Conservation (phyloP, 371 early-diverging fungal species). For the Enterospora canceri region DNA sequence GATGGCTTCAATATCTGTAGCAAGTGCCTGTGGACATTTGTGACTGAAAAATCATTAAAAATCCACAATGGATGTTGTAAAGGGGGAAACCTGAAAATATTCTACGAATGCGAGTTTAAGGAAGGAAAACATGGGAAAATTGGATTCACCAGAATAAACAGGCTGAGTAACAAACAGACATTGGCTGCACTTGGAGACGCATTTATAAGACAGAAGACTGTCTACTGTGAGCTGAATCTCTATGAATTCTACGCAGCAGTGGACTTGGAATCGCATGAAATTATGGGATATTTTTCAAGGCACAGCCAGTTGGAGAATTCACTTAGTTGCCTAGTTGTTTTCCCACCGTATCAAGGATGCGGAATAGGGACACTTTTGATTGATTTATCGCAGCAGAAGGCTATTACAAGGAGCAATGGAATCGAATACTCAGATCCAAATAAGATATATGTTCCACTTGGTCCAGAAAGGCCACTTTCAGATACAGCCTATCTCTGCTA, state of each 20-base stretch:
- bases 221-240: slow-evolving; percentile 48
- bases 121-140: not conserved
- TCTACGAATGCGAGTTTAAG: slow-evolving; percentile 9
- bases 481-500: slow-evolving; percentile 34
- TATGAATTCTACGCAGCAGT: slow-evolving; percentile 49
- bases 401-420: not conserved
- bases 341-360: slow-evolving; percentile 40
- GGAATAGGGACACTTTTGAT: slow-evolving; percentile 51
- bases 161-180: not conserved
- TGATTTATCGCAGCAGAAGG: slow-evolving; percentile 37
- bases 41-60: not conserved
- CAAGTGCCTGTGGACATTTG: slow-evolving; percentile 3
- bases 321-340: slow-evolving; percentile 51
- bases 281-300: slow-evolving; percentile 52
- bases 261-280: not conserved
- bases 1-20: slow-evolving; percentile 17
- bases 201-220: slow-evolving; percentile 52
- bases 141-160: not conserved
- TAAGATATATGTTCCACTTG: slow-evolving; percentile 1
- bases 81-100: not conserved
- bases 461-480: slow-evolving; percentile 54
- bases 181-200: slow-evolving; percentile 35
- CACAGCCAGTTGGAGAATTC: slow-evolving; percentile 32
- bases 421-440: not conserved
- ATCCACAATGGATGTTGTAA: slow-evolving; percentile 2